Percentiles rank a stretch among this genome's conserved stretches.
phyloP scores from a whole-genome alignment of 371 early-diverging fungal genomes.

The Apophysomyces variabilis region DNA sequence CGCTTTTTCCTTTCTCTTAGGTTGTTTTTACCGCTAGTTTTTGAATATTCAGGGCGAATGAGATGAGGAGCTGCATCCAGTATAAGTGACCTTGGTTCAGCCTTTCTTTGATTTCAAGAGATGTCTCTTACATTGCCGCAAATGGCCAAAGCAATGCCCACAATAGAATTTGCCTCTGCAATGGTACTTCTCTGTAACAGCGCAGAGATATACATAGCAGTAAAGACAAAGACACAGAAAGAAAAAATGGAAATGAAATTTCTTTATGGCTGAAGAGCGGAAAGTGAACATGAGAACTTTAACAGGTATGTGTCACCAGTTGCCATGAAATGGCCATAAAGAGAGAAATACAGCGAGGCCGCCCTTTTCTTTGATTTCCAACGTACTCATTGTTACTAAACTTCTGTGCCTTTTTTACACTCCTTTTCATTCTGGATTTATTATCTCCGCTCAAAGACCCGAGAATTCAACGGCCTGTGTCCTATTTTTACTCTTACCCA shows the following conservation, averaged over 20 bases:
- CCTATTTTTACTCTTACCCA: background rate
- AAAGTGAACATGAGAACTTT: background rate
- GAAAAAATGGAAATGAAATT: slow-evolving; percentile 1
- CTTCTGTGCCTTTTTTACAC: background rate
- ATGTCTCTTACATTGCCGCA: slow-evolving; percentile 28
- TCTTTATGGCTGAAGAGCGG: background rate
- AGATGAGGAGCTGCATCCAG: slow-evolving; percentile 7
- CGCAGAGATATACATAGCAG: background rate
- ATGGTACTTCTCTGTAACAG: slow-evolving; percentile 3
- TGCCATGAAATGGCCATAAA: background rate
- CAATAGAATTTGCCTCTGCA: slow-evolving; percentile 21
- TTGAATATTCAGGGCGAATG: slow-evolving; percentile 23
- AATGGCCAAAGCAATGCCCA: slow-evolving; percentile 28
- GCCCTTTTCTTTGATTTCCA: background rate
- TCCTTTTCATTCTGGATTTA: background rate
- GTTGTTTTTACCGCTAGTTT: slow-evolving; percentile 27
- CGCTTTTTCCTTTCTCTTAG: background rate
- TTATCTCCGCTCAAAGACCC: slow-evolving; percentile 6
- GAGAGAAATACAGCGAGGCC: background rate
- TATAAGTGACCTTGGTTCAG: background rate
- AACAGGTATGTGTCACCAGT: slow-evolving; percentile 15
- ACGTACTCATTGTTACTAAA: background rate
- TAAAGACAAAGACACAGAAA: background rate
- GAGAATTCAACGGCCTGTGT: too few relatives aligned
- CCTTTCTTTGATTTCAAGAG: background rate